phyloP scores from a whole-genome alignment of 805 yeast genomes.

The Saccharomycopsis vini region DNA sequence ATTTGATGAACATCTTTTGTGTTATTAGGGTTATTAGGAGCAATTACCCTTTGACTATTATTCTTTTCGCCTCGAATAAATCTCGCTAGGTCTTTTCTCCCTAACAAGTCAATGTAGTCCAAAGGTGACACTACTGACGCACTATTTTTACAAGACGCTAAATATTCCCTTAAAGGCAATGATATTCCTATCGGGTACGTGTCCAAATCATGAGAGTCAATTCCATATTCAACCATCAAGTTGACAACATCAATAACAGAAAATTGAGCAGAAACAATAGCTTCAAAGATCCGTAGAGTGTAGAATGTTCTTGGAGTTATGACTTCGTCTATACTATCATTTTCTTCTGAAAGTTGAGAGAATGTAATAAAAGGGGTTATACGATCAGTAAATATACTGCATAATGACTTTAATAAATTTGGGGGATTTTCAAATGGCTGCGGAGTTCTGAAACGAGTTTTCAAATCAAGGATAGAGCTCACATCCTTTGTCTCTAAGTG shows the following conservation, averaged over 20 bases:
- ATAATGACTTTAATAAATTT: conserved; percentile 44
- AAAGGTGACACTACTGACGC: conserved; percentile 36
- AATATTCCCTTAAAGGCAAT: conserved; percentile 56
- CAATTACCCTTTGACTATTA: conserved; percentile 2
- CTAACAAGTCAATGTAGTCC: conserved; percentile 41
- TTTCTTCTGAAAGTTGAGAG: conserved; percentile 58
- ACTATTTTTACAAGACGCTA: conserved; percentile 43
- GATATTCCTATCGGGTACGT: conserved; percentile 67
- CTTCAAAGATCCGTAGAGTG: conserved; percentile 53
- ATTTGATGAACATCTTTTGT: conserved; percentile 36
- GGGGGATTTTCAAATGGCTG: conserved; percentile 50
- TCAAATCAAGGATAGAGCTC: conserved; percentile 2
- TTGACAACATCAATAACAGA: conserved; percentile 48
- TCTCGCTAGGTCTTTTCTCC: conserved; percentile 52
- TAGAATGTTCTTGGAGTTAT: conserved; percentile 61
- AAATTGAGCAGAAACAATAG: conserved; percentile 44
- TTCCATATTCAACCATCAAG: conserved; percentile 49
- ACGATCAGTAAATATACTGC: conserved; percentile 37
- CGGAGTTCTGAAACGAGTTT: conserved; percentile 24
- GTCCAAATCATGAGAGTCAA: conserved; percentile 45
- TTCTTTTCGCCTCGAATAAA: conserved; percentile 20
- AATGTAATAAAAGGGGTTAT: conserved; percentile 52
- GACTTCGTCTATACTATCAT: conserved; percentile 45
- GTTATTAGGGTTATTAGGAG: neutral
- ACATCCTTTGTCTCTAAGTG: conserved; percentile 35